A percentile compares a stretch with the other conserved stretches of the same genome.
These are phyloP conservation scores for Aspergillus sp. DNA, from an alignment of 2,329 filamentous ascomycete species.

Conservation along the genomic window DNA sequence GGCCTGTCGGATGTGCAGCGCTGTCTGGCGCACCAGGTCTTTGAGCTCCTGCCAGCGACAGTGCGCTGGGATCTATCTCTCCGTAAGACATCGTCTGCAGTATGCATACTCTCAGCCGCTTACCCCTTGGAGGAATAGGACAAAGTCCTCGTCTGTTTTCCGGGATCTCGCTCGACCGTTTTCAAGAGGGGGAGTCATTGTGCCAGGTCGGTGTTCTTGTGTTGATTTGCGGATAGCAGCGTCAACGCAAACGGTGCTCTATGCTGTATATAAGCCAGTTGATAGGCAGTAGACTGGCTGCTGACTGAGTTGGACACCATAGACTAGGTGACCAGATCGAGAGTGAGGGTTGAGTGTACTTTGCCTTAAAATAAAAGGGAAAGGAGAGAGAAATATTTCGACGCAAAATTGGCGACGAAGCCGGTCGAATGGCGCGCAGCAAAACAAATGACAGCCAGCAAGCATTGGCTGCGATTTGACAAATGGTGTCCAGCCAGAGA, in stretches of 20 bases:
- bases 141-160: conserved; percentile 34
- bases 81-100: conserved; percentile 7
- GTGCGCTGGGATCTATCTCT: conserved; percentile 30
- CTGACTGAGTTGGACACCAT: neutral
- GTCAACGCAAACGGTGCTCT: no score
- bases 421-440: no score
- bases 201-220: conserved; percentile 1
- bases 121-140: conserved; percentile 37
- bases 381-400: no score
- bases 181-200: conserved; percentile 25
- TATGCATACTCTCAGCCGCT: conserved; percentile 7
- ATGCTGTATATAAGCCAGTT: neutral
- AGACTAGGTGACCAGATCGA: no score
- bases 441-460: no score
- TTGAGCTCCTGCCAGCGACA: conserved; percentile 39
- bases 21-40: conserved; percentile 36
- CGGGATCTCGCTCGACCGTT: conserved; percentile 23
- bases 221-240: no score
- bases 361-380: no score
- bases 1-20: conserved; percentile 35
- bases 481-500: no score
- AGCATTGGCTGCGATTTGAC: no score
- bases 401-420: no score
- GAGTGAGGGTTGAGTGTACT: no score
- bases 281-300: neutral